These are phyloP conservation scores for Colletotrichum agaves DNA, from an alignment of 2,329 filamentous ascomycete species.

Conservation along the genomic window DNA sequence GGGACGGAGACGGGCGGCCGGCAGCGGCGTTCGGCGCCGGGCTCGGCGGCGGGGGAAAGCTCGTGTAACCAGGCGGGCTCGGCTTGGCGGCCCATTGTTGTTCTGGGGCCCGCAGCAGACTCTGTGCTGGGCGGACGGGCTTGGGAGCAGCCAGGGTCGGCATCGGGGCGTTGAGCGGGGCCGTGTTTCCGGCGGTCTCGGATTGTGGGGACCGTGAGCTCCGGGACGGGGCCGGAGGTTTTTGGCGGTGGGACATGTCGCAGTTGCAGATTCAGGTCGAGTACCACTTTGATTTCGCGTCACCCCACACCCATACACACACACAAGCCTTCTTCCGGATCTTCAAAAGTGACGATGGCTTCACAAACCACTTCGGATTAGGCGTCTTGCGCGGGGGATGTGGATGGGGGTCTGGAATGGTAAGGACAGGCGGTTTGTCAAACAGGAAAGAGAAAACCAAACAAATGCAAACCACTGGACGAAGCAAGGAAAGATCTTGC, in stretches of 20 bases:
- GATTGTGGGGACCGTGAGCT: slow-evolving; percentile 19
- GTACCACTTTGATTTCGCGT: neutral
- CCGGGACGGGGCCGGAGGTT: slow-evolving; percentile 16
- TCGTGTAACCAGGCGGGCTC: slow-evolving; percentile 25
- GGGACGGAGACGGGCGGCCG: neutral
- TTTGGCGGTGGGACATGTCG: slow-evolving; percentile 23
- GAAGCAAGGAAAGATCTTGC: slow-evolving; percentile 34
- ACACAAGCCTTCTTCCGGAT: neutral
- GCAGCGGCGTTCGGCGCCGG: slow-evolving; percentile 17
- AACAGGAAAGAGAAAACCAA: neutral
- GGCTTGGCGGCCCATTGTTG: slow-evolving; percentile 19
- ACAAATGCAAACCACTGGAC: neutral
- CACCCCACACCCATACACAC: slow-evolving; percentile 1
- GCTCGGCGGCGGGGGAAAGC: slow-evolving; percentile 30
- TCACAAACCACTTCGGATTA: neutral
- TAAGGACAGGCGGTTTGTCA: slow-evolving; percentile 26
- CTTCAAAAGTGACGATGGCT: slow-evolving; percentile 12
- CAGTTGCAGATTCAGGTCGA: slow-evolving; percentile 18
- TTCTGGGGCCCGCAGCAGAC: slow-evolving; percentile 7
- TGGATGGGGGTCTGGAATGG: slow-evolving; percentile 5
- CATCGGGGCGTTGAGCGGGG: neutral
- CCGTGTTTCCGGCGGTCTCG: neutral
- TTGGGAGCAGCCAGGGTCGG: slow-evolving; percentile 29
- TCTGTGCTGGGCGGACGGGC: slow-evolving; percentile 20
- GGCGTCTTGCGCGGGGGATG: neutral